Evolutionary conservation across 225 moss, liverwort and hornwort genomes (phyloP), one percentile per base, ranked within the genome.

Genomic region (Climacium dendroides): DNA sequence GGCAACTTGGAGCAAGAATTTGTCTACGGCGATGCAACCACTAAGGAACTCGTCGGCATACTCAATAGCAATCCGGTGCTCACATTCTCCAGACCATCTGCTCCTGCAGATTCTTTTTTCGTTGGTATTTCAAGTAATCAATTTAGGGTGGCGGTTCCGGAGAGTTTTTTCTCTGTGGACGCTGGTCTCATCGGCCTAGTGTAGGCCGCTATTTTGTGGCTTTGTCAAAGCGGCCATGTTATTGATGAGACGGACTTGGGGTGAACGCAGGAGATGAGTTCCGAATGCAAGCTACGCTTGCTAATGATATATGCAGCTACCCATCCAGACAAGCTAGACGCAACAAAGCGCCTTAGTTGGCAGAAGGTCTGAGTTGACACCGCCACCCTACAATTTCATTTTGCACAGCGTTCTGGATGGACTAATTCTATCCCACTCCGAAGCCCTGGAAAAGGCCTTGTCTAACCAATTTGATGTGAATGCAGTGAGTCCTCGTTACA

Each of bases 1-100:
- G 98, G 98, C 73, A 98, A 95, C 72, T 83, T 98, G 87, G 98
- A 98, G 95, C 98, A 98, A 90, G 98, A 98, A 87, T 95, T 98
- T 91, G 98, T 98, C 52, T 98, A 94, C 85, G 96, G 98, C 83
- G 95, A 98, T 88, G 98, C 98, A 70, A 94, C 96, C 70, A 94
- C 93, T 41, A 98, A 96, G 92, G 96, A 98, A 88, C 90, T 98
- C 78, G 96, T 97, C 87, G 96, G 95, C 83, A 95, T 98, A 54
- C 92, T 98, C 11, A 97, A 95, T 74, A 26, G 88, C 18, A 94
- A 97, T 80, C 94, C 92, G 96, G 98, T 97, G 55, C 87, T 85
- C 39, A 34, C 82, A 66, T 79, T 85, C 70, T 26, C 73, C 45
- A 83, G 61, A 65, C 78, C 63, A 39, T 78, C 34, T 50, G 45